Conservation (phyloP, 768 basidiomycete species). For the Russula griseocarnosa region DNA sequence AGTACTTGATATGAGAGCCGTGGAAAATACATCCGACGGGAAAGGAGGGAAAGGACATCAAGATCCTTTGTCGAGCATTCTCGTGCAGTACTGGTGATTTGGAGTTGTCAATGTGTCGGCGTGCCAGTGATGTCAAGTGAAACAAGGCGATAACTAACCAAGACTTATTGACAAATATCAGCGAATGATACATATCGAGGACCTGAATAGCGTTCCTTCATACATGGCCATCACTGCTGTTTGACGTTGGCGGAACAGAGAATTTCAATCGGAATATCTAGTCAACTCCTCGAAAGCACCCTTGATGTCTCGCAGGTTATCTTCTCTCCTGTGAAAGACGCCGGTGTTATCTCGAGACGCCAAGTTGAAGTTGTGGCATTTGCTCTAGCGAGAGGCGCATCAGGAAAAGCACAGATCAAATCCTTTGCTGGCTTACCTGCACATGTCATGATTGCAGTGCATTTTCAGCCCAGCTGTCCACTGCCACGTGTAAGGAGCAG, state of each 20-base stretch:
- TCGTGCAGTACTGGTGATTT: not conserved
- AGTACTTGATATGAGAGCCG: not conserved
- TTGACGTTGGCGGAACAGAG: slow-evolving; percentile 28
- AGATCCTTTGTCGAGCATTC: not conserved
- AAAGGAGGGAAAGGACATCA: not conserved
- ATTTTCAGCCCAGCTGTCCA: not conserved
- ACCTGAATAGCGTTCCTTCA: not conserved
- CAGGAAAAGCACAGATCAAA: not conserved
- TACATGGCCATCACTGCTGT: not conserved
- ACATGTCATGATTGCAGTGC: not conserved
- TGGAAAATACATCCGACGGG: not conserved
- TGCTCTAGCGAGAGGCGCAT: not conserved
- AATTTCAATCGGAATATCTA: not conserved
- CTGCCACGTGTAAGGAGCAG: not conserved
- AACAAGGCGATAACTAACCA: not conserved
- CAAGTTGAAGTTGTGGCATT: not conserved
- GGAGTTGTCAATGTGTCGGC: not conserved
- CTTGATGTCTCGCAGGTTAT: not conserved
- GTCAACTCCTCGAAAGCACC: too few species aligned
- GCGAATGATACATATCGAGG: not conserved
- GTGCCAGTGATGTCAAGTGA: not conserved
- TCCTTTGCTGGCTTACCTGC: not conserved
- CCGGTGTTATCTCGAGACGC: not conserved
- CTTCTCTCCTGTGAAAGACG: not conserved
- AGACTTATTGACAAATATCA: not conserved